Conservation (phyloP, 2,329 filamentous ascomycete genomes). For the Diaporthe vexans region DNA sequence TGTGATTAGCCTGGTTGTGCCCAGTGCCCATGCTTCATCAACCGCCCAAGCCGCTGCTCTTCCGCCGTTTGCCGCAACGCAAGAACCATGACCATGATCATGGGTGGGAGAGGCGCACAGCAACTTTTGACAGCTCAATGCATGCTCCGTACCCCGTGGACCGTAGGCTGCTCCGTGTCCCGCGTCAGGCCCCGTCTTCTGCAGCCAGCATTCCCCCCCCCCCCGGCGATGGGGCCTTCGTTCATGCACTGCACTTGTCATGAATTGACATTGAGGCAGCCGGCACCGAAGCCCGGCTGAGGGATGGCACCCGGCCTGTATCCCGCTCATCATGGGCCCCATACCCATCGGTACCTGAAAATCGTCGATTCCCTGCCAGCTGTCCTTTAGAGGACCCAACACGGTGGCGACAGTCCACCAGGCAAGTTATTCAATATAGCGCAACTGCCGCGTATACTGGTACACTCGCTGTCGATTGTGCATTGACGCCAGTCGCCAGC, state of each 20-base stretch:
- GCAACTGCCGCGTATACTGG: neutral
- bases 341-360: constrained; percentile 20
- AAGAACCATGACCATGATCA: constrained; percentile 7
- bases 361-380: constrained; percentile 15
- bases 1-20: neutral
- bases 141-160: neutral
- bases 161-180: neutral
- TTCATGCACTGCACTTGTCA: constrained; percentile 35
- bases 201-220: constrained; percentile 25
- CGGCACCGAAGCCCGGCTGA: constrained; percentile 20
- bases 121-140: constrained; percentile 23
- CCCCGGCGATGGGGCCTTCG: constrained; percentile 25
- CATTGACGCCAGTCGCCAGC: constrained; percentile 26
- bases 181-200: constrained; percentile 18
- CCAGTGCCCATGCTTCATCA: constrained; percentile 19
- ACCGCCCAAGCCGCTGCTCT: constrained; percentile 21
- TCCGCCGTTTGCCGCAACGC: constrained; percentile 19
- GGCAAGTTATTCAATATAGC: neutral
- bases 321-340: constrained; percentile 24
- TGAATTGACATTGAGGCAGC: constrained; percentile 28
- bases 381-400: constrained; percentile 3
- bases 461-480: neutral
- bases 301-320: neutral
- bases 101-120: neutral
- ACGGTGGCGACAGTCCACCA: constrained; percentile 7